These are phyloP conservation scores for Lachancea sp. DNA, from an alignment of 805 yeast genomes.

Conservation along the genomic window DNA sequence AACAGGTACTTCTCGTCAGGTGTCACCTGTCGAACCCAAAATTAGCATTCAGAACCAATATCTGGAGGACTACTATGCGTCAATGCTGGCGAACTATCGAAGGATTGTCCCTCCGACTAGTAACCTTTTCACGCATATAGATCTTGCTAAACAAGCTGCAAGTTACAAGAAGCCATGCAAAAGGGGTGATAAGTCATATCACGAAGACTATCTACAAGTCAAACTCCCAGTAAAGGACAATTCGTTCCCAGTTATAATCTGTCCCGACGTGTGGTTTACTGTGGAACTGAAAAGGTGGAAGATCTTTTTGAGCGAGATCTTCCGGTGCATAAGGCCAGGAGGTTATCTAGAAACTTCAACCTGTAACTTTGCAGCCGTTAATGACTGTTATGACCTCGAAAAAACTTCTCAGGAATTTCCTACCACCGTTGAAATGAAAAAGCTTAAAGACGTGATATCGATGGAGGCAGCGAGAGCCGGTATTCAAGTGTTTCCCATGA, in stretches of 20 bases:
- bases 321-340: conserved; percentile 26
- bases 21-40: conserved; percentile 3
- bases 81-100: conserved; percentile 22
- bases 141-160: background rate
- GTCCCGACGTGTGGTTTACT: conserved; percentile 27
- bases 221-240: conserved; percentile 24
- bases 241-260: conserved; percentile 24
- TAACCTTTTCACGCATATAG: conserved; percentile 1
- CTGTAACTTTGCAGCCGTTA: conserved; percentile 21
- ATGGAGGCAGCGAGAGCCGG: conserved; percentile 26
- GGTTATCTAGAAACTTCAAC: conserved; percentile 24
- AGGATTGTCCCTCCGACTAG: conserved; percentile 13
- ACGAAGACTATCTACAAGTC: conserved; percentile 20
- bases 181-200: conserved; percentile 15
- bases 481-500: conserved; percentile 25
- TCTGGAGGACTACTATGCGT: conserved; percentile 24
- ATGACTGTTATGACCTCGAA: conserved; percentile 9
- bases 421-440: conserved; percentile 23
- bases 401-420: conserved; percentile 9
- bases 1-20: background rate
- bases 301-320: conserved; percentile 23
- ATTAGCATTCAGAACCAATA: conserved; percentile 19
- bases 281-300: conserved; percentile 27
- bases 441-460: conserved; percentile 20
- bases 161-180: conserved; percentile 9